phyloP scores from a whole-genome alignment of 2,329 filamentous ascomycete species.

The Aspergillus alliaceus region DNA sequence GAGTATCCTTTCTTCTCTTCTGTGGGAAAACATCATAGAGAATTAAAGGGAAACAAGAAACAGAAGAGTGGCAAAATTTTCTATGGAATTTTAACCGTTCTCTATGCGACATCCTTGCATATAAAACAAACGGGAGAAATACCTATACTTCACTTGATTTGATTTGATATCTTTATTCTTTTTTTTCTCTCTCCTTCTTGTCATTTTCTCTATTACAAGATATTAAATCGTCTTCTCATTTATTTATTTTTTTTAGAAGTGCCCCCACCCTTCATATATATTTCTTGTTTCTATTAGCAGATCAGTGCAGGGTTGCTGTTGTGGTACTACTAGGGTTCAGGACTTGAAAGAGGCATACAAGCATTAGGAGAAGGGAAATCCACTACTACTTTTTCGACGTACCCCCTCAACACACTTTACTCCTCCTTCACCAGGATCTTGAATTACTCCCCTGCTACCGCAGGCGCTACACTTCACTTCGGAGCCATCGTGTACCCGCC shows the following conservation, averaged over 20 bases:
- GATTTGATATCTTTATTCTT: neutral
- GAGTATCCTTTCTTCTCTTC: constrained; percentile 4
- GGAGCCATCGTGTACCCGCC: constrained; percentile 19
- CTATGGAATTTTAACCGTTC: constrained; percentile 2
- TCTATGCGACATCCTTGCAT: constrained; percentile 16
- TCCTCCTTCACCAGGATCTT: constrained; percentile 4
- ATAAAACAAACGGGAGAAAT: constrained; percentile 1
- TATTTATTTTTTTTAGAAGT: neutral
- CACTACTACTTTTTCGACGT: neutral
- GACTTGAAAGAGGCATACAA: neutral
- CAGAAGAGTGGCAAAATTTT: constrained; percentile 14
- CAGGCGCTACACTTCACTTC: constrained; percentile 19
- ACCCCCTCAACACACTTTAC: neutral
- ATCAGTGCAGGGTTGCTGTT: neutral
- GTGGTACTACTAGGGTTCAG: neutral
- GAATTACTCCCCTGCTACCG: constrained; percentile 10
- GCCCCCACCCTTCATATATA: neutral
- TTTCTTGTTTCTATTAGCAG: neutral
- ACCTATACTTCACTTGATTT: neutral
- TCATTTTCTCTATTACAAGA: neutral
- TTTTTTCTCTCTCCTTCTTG: neutral
- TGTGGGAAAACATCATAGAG: neutral
- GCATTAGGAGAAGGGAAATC: neutral
- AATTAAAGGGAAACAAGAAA: neutral
- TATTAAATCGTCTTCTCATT: neutral